Conservation (phyloP, 345 rosid genomes). For the Rhizophora mangle region DNA sequence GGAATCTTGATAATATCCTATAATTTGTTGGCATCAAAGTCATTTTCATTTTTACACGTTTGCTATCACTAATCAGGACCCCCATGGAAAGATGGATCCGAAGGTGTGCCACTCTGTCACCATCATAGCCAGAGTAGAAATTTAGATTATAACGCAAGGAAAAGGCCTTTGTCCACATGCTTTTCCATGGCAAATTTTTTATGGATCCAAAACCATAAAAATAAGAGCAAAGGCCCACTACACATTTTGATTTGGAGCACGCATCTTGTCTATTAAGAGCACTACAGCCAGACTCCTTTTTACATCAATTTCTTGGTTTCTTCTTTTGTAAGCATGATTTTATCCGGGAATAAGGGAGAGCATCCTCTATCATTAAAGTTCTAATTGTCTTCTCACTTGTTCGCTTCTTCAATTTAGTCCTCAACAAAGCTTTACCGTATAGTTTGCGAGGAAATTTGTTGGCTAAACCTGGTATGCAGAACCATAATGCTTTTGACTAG, state of each 20-base stretch:
- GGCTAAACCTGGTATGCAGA: too few species aligned
- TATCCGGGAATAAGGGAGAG: not conserved
- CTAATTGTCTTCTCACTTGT: not conserved
- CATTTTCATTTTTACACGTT: not conserved
- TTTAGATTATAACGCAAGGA: slow-evolving; percentile 30
- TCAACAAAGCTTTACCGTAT: not conserved
- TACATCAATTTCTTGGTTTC: slow-evolving; percentile 19
- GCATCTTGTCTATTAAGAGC: slow-evolving; percentile 49
- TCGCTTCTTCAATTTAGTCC: slow-evolving; percentile 14
- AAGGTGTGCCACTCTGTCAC: slow-evolving; percentile 10
- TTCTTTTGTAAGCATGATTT: slow-evolving; percentile 25
- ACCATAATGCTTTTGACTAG: too few species aligned
- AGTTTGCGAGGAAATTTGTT: too few species aligned
- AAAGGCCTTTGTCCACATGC: slow-evolving; percentile 21
- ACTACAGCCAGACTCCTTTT: slow-evolving; percentile 35
- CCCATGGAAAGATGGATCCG: slow-evolving; percentile 6
- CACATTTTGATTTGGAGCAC: slow-evolving; percentile 32
- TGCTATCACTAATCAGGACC: too few species aligned
- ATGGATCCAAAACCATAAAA: slow-evolving; percentile 18
- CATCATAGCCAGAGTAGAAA: slow-evolving; percentile 15
- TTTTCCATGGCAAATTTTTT: slow-evolving; percentile 9
- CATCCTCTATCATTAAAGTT: not conserved
- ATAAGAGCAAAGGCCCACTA: slow-evolving; percentile 19
- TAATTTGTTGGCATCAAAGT: slow-evolving; percentile 23
- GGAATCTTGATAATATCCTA: not conserved